Conservation (phyloP, 371 early-diverging fungal genomes). For the Mortierella sp. region DNA sequence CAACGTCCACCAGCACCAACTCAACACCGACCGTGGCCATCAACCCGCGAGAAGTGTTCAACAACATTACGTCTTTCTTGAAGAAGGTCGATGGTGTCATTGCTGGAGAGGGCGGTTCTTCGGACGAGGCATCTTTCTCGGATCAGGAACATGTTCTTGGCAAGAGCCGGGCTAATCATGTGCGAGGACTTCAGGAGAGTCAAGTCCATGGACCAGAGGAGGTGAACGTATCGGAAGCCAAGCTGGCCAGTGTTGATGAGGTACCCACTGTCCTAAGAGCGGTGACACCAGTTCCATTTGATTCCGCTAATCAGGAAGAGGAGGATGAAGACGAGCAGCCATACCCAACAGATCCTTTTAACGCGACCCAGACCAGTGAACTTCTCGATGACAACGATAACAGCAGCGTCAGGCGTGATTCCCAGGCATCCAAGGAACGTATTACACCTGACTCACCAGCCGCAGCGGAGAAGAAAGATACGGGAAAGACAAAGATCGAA, state of each 20-base stretch:
- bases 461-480: background rate
- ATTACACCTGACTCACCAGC: background rate
- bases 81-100: constrained; percentile 45
- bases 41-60: constrained; percentile 32
- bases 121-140: constrained; percentile 27
- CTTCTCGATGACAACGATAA: background rate
- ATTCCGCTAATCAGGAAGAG: background rate
- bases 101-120: constrained; percentile 31
- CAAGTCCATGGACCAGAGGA: constrained; percentile 1
- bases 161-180: background rate
- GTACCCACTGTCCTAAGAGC: background rate
- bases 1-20: constrained; percentile 18
- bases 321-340: background rate
- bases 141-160: constrained; percentile 20
- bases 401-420: background rate
- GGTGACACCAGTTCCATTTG: background rate
- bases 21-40: background rate
- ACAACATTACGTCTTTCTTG: constrained; percentile 39
- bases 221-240: background rate
- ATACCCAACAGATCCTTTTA: constrained; percentile 25
- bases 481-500: background rate
- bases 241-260: background rate
- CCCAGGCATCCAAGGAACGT: background rate
- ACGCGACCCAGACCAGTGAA: background rate
- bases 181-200: background rate